These are phyloP conservation scores for carrot (Daucus carota) DNA, from an alignment of 129 eudicot genomes.

Conservation along the genomic window DH1_v3.0 NC_030383.2:50591001-50591500, in stretches of 20 bases:
- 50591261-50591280: conserved; percentile 91
- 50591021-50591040: not conserved
- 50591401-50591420: conserved; percentile 56
- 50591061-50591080: too few species aligned
- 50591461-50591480: conserved; percentile 75
- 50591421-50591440: conserved; percentile 84
- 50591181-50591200: conserved; percentile 57
- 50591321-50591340: conserved; percentile 81
- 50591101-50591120: too few species aligned
- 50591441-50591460: conserved; percentile 79
- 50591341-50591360: not conserved
- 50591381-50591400: not conserved
- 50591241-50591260: conserved; percentile 86
- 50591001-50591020: conserved; percentile 1
- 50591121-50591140: too few species aligned
- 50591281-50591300: conserved; percentile 98
- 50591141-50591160: too few species aligned
- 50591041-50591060: not conserved
- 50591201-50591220: conserved; percentile 91
- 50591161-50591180: too few species aligned
- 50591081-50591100: too few species aligned
- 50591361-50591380: not conserved
- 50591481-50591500: conserved; percentile 44
- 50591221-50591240: conserved; percentile 82
- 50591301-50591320: conserved; percentile 96